Evolutionary conservation across 2,329 filamentous ascomycete species (phyloP), one percentile per base, ranked within the genome.

Genomic region (Xylaria hypoxylon): DNA sequence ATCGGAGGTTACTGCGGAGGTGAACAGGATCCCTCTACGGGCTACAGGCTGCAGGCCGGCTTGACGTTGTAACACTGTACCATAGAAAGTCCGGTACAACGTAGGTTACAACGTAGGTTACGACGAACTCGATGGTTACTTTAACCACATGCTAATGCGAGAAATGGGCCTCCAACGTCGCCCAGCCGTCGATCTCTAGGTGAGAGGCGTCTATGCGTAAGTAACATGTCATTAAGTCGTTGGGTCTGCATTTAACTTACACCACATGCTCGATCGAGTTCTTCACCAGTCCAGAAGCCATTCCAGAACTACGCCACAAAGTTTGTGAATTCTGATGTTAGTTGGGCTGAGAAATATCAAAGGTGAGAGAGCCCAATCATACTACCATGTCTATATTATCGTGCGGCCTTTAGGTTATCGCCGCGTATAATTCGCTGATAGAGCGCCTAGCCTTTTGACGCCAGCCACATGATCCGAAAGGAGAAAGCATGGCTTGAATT

Each of bases 401-500:
- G 55, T 48, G 33, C 40, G 42, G 64, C 4, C 59, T 59, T 62
- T 59, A 42, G 28, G 33, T 58, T 64, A 50, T 68, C 55, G 22
- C 47, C 47, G 53, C 42, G 38, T 59, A 38, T 24, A 33, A 52
- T 28, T 52, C 53, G 31, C 26, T 59, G 62, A 57, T 52, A 63
- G 55, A 22, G 17, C 28, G 40, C 56, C 33, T 56, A 48, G 24
- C 10, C 50, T 26, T 26, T 40, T 47, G 50, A 45, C 44, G 59
- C 62, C 63, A 66, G 63, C 66, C 63, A 68, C 66, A 52, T 66
- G 51, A 60, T 53, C 56, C 51, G 33, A 40, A 58, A 63, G 33
- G 52, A 52, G 45, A 52, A 51, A 58, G 24, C 38, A 51, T 60
- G 64, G 52, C 67, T 47, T 33, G 24, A 56, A 47, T 53, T 15